Percentiles rank a stretch among this genome's conserved stretches.
Evolutionary conservation across 2,329 filamentous ascomycete genomes (phyloP).

Genomic region (Scedosporium apiospermum): DNA sequence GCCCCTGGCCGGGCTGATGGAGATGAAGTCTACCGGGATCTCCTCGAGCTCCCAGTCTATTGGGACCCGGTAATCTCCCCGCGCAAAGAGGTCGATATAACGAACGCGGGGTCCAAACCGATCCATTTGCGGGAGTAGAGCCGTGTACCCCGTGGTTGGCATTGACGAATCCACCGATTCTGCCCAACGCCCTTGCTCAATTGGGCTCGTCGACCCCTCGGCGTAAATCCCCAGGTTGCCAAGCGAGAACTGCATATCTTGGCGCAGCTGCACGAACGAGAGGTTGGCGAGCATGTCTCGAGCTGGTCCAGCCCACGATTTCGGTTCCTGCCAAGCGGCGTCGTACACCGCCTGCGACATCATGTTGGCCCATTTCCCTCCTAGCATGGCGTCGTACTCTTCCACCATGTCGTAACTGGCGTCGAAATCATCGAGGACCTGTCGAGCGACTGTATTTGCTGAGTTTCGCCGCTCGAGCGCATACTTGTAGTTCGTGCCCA

Average conservation of each 20-base stretch:
- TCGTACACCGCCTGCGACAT: constrained; percentile 39
- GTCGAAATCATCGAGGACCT: constrained; percentile 38
- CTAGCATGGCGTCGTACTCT: constrained; percentile 38
- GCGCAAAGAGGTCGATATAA: constrained; percentile 39
- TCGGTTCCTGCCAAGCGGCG: constrained; percentile 1
- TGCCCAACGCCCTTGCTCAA: constrained; percentile 42
- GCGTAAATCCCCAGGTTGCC: constrained; percentile 43
- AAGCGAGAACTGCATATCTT: constrained; percentile 11
- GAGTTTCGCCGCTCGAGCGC: constrained; percentile 46
- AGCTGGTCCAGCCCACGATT: constrained; percentile 20
- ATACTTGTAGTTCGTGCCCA: constrained; percentile 39
- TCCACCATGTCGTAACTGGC: constrained; percentile 39
- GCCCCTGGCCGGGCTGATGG: background rate
- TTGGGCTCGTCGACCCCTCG: constrained; percentile 42
- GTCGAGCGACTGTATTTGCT: constrained; percentile 37
- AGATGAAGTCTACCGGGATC: constrained; percentile 8
- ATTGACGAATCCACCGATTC: constrained; percentile 34
- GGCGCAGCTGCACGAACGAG: constrained; percentile 34
- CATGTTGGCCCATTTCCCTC: constrained; percentile 48
- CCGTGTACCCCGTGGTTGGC: constrained; percentile 19
- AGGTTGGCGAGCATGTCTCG: constrained; percentile 40
- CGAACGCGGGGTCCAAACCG: constrained; percentile 32
- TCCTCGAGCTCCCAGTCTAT: constrained; percentile 10
- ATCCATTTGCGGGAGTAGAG: constrained; percentile 28
- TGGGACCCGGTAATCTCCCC: constrained; percentile 24